Evolutionary conservation across 495 filamentous ascomycete genomes (phyloP), one percentile per base, ranked within the genome.

Genomic region (Stereocaulon alpinum): DNA sequence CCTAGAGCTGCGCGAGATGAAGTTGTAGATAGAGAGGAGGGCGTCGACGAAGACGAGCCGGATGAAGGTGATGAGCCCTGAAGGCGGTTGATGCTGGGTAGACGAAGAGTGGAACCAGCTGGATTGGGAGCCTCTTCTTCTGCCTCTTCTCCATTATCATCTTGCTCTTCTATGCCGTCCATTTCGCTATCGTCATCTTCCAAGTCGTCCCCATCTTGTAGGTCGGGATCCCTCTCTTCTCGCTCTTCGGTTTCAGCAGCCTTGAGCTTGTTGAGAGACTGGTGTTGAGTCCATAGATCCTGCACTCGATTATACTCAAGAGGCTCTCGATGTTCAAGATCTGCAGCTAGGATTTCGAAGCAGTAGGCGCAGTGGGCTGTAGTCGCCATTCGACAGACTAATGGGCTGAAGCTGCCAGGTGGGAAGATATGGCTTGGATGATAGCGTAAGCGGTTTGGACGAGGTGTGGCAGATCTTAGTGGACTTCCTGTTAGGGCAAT

Each of bases 281-380:
- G 68, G 59, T 81, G 76, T 60, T 79, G 68, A 41, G 80, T 77
- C 84, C 85, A 94, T n/a, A 86, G 80, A 30, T 82, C 74, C 69
- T 93, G 80, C 61, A 96, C 78, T 53, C 85, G 74, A 40, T 72
- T 58, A 6, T 96, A 81, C 54, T 72, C 76, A 61, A 77, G 78
- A 49, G 75, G 76, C 67, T 74, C 73, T 15, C 82, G 77, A 53
- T 79, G 72, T 66, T 87, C 78, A 50, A 87, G 82, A 60, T 74
- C 80, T 24, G 87, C 82, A 17, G 77, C 68, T 6, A 98, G 86
- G 20, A 76, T 74, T 71, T 98, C 91, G 78, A 97, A 96, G 74
- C 89, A 95, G 73, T 83, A 94, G 60, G 88, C 84, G 69, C 91
- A 96, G 65, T 96, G 91, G 44, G 83, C 83, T 51, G 79, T 69